These are phyloP conservation scores for Solanum neorickii DNA, from an alignment of 257 asterid species.

Conservation along the genomic window DNA sequence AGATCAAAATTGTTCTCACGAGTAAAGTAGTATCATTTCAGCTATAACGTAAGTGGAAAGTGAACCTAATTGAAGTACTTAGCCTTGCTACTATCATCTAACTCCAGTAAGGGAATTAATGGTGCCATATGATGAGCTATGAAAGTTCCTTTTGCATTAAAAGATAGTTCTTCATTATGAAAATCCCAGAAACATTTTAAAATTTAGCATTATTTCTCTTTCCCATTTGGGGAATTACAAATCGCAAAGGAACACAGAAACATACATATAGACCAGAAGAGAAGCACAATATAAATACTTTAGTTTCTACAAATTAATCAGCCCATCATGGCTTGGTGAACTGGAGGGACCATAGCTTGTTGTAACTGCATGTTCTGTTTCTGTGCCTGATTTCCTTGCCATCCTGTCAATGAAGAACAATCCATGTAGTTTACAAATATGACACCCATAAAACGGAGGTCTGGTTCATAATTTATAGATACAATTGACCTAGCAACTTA, in stretches of 20 bases:
- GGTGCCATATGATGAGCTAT: not conserved
- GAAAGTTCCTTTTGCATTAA: not conserved
- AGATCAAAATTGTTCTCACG: not conserved
- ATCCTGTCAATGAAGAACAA: conserved; percentile 20
- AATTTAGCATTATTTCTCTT: not conserved
- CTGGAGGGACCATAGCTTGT: conserved; percentile 38
- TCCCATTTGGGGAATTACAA: not conserved
- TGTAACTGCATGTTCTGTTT: conserved; percentile 9
- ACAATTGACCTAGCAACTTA: not conserved
- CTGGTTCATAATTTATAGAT: not conserved
- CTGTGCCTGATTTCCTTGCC: conserved; percentile 37
- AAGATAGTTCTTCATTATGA: not conserved
- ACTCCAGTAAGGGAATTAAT: not conserved
- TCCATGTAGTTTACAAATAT: not conserved
- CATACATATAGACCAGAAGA: not conserved
- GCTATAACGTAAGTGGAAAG: not conserved
- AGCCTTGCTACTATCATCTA: not conserved
- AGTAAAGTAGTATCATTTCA: not conserved
- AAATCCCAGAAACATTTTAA: not conserved
- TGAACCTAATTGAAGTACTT: not conserved
- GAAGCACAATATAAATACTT: not conserved
- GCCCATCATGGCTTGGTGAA: conserved; percentile 41
- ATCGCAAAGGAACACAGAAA: not conserved
- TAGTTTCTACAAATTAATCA: not conserved
- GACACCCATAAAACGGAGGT: not conserved